A percentile compares a stretch with the other conserved stretches of the same genome.
These are phyloP conservation scores for Cladochytrium replicatum DNA, from an alignment of 192 early-diverging fungal genomes.

Conservation along the genomic window DNA sequence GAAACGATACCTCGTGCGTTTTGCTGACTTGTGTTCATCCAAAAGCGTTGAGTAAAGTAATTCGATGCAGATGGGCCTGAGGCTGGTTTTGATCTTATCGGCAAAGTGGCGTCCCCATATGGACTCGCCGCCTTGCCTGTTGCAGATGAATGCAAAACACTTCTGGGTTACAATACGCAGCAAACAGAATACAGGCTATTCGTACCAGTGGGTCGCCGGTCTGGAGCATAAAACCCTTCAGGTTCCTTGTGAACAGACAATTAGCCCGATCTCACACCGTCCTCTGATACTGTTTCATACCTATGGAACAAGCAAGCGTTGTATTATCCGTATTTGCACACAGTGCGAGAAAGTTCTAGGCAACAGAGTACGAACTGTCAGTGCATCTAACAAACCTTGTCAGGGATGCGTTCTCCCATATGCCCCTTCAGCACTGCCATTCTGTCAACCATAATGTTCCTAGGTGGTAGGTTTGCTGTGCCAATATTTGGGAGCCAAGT, in stretches of 20 bases:
- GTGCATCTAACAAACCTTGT: no score
- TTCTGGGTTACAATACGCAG: constrained; percentile 1
- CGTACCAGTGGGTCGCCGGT: constrained; percentile 1
- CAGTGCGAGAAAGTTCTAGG: not conserved
- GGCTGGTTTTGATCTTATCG: constrained; percentile 38
- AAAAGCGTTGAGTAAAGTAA: not conserved
- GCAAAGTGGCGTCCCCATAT: constrained; percentile 34
- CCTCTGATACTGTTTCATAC: constrained; percentile 12
- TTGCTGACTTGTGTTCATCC: constrained; percentile 50
- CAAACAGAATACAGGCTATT: not conserved
- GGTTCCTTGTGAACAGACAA: no score
- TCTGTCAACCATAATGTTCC: no score
- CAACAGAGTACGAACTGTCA: constrained; percentile 1
- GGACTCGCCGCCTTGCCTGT: constrained; percentile 36
- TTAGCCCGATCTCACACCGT: no score
- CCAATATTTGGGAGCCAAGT: no score
- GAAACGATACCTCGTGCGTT: constrained; percentile 78
- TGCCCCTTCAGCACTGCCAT: no score
- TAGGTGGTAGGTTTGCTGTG: no score
- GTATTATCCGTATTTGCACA: constrained; percentile 63
- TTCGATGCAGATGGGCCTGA: not conserved
- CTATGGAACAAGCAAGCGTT: constrained; percentile 76
- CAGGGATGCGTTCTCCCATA: no score
- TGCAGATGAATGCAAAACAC: constrained; percentile 44
- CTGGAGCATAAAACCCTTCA: constrained; percentile 48